phyloP scores from a whole-genome alignment of 164 flowering plant genomes.

The Houttuynia cordata region DNA sequence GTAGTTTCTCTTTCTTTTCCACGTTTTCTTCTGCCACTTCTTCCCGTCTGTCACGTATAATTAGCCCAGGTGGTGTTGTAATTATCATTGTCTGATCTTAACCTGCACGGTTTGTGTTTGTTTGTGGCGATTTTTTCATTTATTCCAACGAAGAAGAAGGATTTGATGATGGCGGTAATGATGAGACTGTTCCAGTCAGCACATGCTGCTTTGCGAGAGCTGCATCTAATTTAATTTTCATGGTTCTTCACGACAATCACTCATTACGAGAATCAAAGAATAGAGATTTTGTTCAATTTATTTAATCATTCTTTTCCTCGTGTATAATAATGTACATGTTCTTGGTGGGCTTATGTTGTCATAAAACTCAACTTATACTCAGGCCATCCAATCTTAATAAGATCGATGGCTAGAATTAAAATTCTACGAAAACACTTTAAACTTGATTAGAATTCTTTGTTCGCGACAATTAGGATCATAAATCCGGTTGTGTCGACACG shows the following conservation, averaged over 20 bases:
- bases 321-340: too few species aligned
- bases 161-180: background rate
- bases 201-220: background rate
- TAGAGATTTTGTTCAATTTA: too few species aligned
- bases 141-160: constrained; percentile 12
- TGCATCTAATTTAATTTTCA: background rate
- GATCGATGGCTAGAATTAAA: too few species aligned
- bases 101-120: constrained; percentile 8
- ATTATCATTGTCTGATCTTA: constrained; percentile 8
- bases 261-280: too few species aligned
- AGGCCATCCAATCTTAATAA: too few species aligned
- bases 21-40: background rate
- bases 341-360: too few species aligned
- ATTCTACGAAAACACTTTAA: too few species aligned
- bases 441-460: too few species aligned
- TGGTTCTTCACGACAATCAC: background rate
- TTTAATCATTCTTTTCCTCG: too few species aligned
- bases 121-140: constrained; percentile 16
- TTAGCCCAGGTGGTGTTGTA: constrained; percentile 7
- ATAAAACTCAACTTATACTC: too few species aligned
- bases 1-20: constrained; percentile 3
- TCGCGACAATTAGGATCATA: too few species aligned
- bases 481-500: too few species aligned
- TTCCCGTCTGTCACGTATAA: background rate
- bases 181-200: constrained; percentile 2